Base-by-base conservation (phyloP, 2,329 filamentous ascomycete species). In the Colletotrichum lupini region DNA sequence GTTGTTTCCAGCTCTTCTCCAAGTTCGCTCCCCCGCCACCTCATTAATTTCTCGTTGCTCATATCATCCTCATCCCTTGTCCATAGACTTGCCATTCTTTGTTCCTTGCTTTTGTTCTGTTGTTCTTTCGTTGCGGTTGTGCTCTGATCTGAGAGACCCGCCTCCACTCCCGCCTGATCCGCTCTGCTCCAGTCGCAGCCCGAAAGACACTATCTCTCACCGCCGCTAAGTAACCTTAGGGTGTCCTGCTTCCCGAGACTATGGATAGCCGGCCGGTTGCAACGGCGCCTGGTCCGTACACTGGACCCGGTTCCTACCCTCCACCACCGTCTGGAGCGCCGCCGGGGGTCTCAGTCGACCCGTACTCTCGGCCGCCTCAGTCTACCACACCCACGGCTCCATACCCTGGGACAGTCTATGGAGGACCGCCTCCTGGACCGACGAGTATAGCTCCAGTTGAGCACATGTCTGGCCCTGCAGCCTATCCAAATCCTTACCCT, bases 1-100 rank as follows among this genome's bases (percentile, higher is more conserved):
- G 32, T 26, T 73, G 56, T 53, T 59, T 61, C 59, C 35, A 67
- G 59, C 52, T 56, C 65, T 46, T 32, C 35, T 57, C 59, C 42
- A 16, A 63, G 24, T 19, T 60, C 24, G 16, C 42, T 60, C 24
- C 56, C 71, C 71, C 71, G 71, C 71, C 71, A 73, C 71, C 71
- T 37, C 24, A 57, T 70, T 61, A 62, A 35, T 57, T 16, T 42
- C 46, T 12, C 26, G 22, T 46, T 42, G 52, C 46, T 28, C 22
- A 32, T 57, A 66, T 58, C 2, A 28, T 46, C 19, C 35, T 5
- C 55, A 49, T 46, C 26, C 6, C 32, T 66, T 57, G 19, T 52
- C 30, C 35, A 12, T 67, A n/a, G 26, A 22, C 1, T 28, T 55
- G 22, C 49, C 42, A n/a, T 22, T 49, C 4, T 22, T 16, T 2